phyloP scores from a whole-genome alignment of 2,329 filamentous ascomycete species.

The Xylariaceae sp. region DNA sequence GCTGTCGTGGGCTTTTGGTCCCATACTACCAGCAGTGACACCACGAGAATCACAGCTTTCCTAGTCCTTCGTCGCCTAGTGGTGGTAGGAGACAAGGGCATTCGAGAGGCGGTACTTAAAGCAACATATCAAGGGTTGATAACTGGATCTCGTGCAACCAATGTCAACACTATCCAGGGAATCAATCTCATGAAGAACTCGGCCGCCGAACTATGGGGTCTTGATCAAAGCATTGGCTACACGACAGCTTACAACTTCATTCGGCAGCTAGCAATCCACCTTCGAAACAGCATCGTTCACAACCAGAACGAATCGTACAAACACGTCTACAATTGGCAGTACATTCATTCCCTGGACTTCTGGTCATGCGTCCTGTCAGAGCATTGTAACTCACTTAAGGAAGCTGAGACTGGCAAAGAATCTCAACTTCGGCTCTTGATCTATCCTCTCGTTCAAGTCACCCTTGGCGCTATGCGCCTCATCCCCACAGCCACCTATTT shows the following conservation, averaged over 20 bases:
- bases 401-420: constrained; percentile 75
- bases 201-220: constrained; percentile 92
- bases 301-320: constrained; percentile 97
- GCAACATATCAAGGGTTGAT: constrained; percentile 88
- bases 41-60: constrained; percentile 87
- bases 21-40: constrained; percentile 76
- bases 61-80: constrained; percentile 78
- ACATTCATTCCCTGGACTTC: constrained; percentile 95
- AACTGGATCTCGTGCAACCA: constrained; percentile 84
- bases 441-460: constrained; percentile 95
- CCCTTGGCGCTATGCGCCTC: constrained; percentile 85
- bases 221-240: constrained; percentile 85
- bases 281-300: constrained; percentile 92
- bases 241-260: constrained; percentile 95
- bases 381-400: constrained; percentile 78
- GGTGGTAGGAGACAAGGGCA: constrained; percentile 83
- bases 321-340: constrained; percentile 99
- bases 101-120: constrained; percentile 87
- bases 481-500: constrained; percentile 96
- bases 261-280: constrained; percentile 92
- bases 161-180: constrained; percentile 80
- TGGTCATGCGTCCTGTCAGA: constrained; percentile 93
- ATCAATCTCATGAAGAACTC: constrained; percentile 99
- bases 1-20: constrained; percentile 88
- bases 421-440: constrained; percentile 86